Evolutionary conservation across 768 basidiomycete genomes (phyloP).

Genomic region (Pleurotus ostreatus): DNA sequence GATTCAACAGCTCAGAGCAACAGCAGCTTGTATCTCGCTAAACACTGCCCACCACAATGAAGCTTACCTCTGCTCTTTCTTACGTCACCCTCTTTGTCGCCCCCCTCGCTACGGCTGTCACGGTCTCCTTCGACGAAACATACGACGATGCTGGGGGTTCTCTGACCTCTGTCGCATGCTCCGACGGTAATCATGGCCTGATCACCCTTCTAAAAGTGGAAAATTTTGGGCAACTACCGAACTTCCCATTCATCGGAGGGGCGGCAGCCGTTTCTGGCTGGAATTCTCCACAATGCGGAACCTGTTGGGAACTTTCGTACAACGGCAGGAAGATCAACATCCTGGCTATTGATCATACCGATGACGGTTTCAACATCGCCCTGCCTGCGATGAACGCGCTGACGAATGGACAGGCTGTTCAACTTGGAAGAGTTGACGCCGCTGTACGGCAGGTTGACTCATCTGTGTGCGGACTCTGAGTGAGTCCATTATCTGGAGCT

Average conservation of each 20-base stretch:
- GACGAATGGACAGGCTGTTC: constrained; percentile 41
- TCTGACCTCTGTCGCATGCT: constrained; percentile 40
- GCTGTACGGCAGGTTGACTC: constrained; percentile 35
- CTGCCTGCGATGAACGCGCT: constrained; percentile 48
- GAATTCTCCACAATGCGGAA: constrained; percentile 51
- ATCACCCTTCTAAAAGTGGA: constrained; percentile 34
- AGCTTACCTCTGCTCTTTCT: not conserved
- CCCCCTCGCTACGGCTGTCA: constrained; percentile 23
- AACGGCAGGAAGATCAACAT: constrained; percentile 39
- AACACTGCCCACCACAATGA: not conserved
- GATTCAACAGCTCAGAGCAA: too few species aligned
- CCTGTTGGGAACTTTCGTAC: constrained; percentile 58
- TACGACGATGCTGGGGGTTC: constrained; percentile 44
- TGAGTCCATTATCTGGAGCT: not conserved
- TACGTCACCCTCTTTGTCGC: constrained; percentile 8
- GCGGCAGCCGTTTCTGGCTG: constrained; percentile 45
- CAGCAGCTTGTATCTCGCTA: too few species aligned
- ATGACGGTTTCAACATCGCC: constrained; percentile 45
- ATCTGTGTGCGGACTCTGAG: constrained; percentile 46
- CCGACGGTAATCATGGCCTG: constrained; percentile 49
- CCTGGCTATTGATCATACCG: constrained; percentile 48
- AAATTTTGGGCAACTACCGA: constrained; percentile 48
- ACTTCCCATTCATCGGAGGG: constrained; percentile 59
- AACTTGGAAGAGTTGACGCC: constrained; percentile 45
- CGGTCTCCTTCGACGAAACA: constrained; percentile 37